Evolutionary conservation across 2,329 filamentous ascomycete genomes (phyloP), one percentile per base, ranked within the genome.

Genomic region (Zalaria sp.): DNA sequence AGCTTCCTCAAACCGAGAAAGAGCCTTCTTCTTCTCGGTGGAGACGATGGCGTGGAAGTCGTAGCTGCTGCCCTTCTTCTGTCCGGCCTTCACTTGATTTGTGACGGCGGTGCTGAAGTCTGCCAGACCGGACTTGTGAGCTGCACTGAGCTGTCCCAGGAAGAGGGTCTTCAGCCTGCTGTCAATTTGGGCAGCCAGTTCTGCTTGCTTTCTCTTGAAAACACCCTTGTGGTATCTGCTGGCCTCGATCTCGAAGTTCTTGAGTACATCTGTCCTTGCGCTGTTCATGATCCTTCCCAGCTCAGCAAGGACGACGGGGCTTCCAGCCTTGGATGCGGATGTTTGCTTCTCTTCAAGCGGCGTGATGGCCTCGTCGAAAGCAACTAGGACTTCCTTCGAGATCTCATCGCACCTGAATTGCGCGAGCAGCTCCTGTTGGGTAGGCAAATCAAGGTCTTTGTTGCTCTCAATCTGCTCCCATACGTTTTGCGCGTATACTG

Each of bases 381-480:
- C 72, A 35, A 87, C 65, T 43, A 94, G 70, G 8, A 93, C 91
- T 57, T 95, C 89, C 48, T 88, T 75, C 34, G 87, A 77, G 44
- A 98, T 98, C 64, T 98, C 91, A 59, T 98, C 91, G 61, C 91
- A 98, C 50, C 91, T 79, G 67, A 96, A 98, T 60, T 98, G 91
- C 7, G 91, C 91, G 41, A 98, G 73, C 37, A 98, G 72, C 60
- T 98, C 91, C 64, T 98, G 91, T 59, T 98, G 91, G 0, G 91
- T 96, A 3, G 91, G 91, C 45, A 98, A 65, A 62, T 98, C 91
- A 42, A 98, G 71, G 56, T 98, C 91, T 64, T 98, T 98, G 72
- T 98, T 98, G 68, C 89, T 83, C 53, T 94, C 88, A 57, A 98
- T 98, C 64, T 96, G 89, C 55, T 96, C 88, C 91, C 91, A 98